Base-by-base conservation (phyloP, 2,329 filamentous ascomycete species). In the Fusarium chaquense region DNA sequence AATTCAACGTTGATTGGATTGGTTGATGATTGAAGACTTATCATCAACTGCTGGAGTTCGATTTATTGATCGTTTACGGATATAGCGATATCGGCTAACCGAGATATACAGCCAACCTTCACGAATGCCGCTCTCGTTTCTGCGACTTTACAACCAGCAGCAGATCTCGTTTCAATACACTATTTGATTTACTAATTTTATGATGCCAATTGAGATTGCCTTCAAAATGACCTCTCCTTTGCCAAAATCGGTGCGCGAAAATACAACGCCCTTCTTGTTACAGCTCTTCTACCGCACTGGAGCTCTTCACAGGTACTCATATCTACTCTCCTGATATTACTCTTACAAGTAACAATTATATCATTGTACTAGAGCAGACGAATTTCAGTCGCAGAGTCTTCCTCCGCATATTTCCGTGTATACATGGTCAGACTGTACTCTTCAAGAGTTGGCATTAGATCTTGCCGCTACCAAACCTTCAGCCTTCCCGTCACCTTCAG, bases 271-370 rank as follows among this genome's bases (percentile, higher is more conserved):
- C 9, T 97, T 97, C 81, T 88, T 94, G 60, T 84, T 97, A 13
- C 93, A 93, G 77, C 86, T 97, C 67, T 97, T 94, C 83, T 97
- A 94, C 80, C 89, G 90, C 64, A 88, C 86, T 18, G 89, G 90
- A 75, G 85, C 86, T 44, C 94, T 93, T 75, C 91, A 95, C 80
- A 87, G 88, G 90, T 90, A 81, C 30, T 24, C 16, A 49, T 22
- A 55, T 36, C 32, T 40, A 35, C 36, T 33, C 22, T n/a, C 30
- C 36, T 40, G 38, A n/a, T 7, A 22, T 49, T 12, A n/a, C 33
- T 53, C 46, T 55, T 32, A 62, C n/a, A 20, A 43, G n/a, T 16
- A 41, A 12, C 18, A 40, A 24, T 51, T 30, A 51, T 13, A 15
- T 32, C 9, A 38, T 12, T 20, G 2, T 50, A 22, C n/a, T 71